Evolutionary conservation across 768 basidiomycete genomes (phyloP).

Genomic region (Amanita molliuscula): DNA sequence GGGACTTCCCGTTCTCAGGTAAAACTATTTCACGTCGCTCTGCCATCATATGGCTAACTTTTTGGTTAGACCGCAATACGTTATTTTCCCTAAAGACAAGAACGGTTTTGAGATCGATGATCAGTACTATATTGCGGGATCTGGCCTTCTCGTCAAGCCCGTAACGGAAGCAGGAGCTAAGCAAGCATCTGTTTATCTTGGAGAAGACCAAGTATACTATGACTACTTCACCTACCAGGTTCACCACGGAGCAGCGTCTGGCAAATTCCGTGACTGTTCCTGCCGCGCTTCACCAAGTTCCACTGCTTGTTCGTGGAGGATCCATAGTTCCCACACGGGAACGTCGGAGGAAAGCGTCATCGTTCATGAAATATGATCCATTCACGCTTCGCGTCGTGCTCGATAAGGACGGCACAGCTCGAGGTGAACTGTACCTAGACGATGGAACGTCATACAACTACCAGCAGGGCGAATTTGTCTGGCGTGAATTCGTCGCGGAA

Average conservation of each 20-base stretch:
- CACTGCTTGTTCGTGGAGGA: conserved; percentile 84
- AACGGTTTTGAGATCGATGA: conserved; percentile 85
- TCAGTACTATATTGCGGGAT: conserved; percentile 85
- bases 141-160: conserved; percentile 87
- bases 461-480: conserved; percentile 68
- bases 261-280: conserved; percentile 61
- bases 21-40: conserved; percentile 9
- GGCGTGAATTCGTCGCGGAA: conserved; percentile 64
- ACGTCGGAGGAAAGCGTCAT: conserved; percentile 76
- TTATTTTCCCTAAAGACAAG: conserved; percentile 84
- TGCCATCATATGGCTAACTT: background rate
- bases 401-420: conserved; percentile 44
- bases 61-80: conserved; percentile 76
- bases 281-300: conserved; percentile 71
- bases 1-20: conserved; percentile 81
- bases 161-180: conserved; percentile 66
- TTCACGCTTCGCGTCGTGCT: conserved; percentile 86
- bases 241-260: conserved; percentile 56
- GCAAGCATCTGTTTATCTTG: conserved; percentile 68
- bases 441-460: conserved; percentile 83
- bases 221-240: conserved; percentile 74
- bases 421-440: conserved; percentile 89
- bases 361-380: conserved; percentile 85
- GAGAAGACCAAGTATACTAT: conserved; percentile 91
- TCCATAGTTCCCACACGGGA: conserved; percentile 84